These are phyloP conservation scores for Paecilomyces formosus DNA, from an alignment of 2,329 filamentous ascomycete genomes.

Conservation along the genomic window DNA sequence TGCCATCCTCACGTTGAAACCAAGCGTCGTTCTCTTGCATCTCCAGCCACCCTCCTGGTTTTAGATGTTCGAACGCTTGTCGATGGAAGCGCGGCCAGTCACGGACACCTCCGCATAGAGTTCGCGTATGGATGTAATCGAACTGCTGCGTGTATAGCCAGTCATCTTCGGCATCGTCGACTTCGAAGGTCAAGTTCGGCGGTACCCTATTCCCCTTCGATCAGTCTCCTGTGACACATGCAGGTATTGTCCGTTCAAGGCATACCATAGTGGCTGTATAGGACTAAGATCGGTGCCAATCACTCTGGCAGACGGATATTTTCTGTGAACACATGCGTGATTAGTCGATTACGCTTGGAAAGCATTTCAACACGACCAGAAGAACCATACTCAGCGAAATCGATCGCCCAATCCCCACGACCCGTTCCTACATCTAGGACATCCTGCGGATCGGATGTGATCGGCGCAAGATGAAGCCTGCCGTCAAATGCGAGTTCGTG, in stretches of 20 bases:
- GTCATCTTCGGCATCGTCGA: conserved; percentile 17
- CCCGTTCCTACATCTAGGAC: conserved; percentile 10
- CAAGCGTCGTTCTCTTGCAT: conserved; percentile 40
- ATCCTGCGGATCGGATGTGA: conserved; percentile 4
- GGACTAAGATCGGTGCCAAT: conserved; percentile 11
- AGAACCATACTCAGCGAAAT: neutral
- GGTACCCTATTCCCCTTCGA: conserved; percentile 10
- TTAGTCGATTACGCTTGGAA: neutral
- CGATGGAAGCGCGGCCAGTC: conserved; percentile 11
- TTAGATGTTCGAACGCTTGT: conserved; percentile 24
- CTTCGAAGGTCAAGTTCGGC: conserved; percentile 14
- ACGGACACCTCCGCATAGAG: conserved; percentile 9
- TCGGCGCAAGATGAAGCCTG: conserved; percentile 7
- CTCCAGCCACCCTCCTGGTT: conserved; percentile 43
- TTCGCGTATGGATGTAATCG: conserved; percentile 15
- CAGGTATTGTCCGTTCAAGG: neutral
- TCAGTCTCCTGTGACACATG: neutral
- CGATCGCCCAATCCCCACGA: conserved; percentile 9
- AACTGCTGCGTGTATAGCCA: conserved; percentile 16
- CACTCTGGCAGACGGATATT: conserved; percentile 3
- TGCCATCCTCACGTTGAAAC: conserved; percentile 34
- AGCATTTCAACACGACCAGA: neutral
- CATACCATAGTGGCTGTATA: conserved; percentile 10
- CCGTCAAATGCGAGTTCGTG: conserved; percentile 8
- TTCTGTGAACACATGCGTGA: neutral